phyloP scores from a whole-genome alignment of 805 yeast species.

The Schwanniomyces yamadae region DNA sequence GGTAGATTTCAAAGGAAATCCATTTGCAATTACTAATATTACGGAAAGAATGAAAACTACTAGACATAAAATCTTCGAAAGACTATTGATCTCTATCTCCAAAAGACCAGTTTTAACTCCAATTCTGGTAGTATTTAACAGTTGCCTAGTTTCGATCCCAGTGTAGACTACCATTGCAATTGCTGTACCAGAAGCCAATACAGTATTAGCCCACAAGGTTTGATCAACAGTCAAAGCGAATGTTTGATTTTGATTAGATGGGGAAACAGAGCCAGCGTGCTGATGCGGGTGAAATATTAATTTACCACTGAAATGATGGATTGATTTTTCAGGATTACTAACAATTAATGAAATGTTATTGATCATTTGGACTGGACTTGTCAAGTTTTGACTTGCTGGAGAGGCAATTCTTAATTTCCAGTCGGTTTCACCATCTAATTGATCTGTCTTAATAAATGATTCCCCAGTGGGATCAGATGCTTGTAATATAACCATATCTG shows the following conservation, averaged over 20 bases:
- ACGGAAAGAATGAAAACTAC: slow-evolving; percentile 80
- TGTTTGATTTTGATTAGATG: slow-evolving; percentile 39
- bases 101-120: slow-evolving; percentile 87
- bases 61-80: slow-evolving; percentile 84
- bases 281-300: slow-evolving; percentile 47
- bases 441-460: slow-evolving; percentile 93
- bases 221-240: slow-evolving; percentile 80
- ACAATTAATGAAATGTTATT: slow-evolving; percentile 58
- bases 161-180: slow-evolving; percentile 87
- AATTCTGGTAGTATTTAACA: slow-evolving; percentile 84
- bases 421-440: slow-evolving; percentile 97
- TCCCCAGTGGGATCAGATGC: slow-evolving; percentile 84
- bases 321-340: slow-evolving; percentile 80
- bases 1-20: slow-evolving; percentile 53
- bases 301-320: slow-evolving; percentile 79
- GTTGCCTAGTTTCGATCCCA: slow-evolving; percentile 91
- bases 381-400: slow-evolving; percentile 61
- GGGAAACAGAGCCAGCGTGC: slow-evolving; percentile 16
- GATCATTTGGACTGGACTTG: slow-evolving; percentile 48
- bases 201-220: slow-evolving; percentile 98
- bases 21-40: slow-evolving; percentile 75
- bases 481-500: slow-evolving; percentile 83
- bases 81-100: slow-evolving; percentile 84
- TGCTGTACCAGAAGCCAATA: slow-evolving; percentile 89
- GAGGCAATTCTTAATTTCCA: slow-evolving; percentile 91